Evolutionary conservation across 2,329 filamentous ascomycete species (phyloP), one percentile per base, ranked within the genome.

Genomic region (Botryotinia globosa): DNA sequence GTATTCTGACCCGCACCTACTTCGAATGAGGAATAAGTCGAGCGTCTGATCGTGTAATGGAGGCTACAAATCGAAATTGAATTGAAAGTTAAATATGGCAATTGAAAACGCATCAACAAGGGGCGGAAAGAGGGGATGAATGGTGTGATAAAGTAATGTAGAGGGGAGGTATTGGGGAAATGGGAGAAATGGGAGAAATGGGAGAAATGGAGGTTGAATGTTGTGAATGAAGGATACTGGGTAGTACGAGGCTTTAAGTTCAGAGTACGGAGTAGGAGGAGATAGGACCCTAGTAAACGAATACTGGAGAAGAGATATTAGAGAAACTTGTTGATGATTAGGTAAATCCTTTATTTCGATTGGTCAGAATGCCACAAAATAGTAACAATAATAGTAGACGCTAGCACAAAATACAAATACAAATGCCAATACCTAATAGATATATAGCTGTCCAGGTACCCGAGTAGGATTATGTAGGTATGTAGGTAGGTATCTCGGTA

Each of bases 1-100:
- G 62, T 72, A 72, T 72, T 45, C 9, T 48, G 70, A 66, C 70
- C 70, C 70, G 63, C 70, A 66, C 51, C 70, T 72, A 72, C 70
- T 68, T 68, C 63, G 20, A 72, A 72, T 68, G 32, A 67, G 70
- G 70, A 68, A 72, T 56, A 72, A 72, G 39, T 48, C 29, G 39
- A 44, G 51, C 66, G 48, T 71, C 44, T 44, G 44, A 63, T 72
- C 29, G 48, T 39, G 32, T 67, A 48, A 51, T 44, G 29, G 59
- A 42, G 42, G 69, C 59, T 65, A 25, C 59, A 51, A 71, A 71
- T 71, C 18, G 22, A n/a, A 56, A 65, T 63, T 39, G 45, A 71
- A 58, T 20, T 56, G n/a, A 66, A 56, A 58, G 22, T 32, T 54
- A 56, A 64, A 4, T 32, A 42, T 44, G 42, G 22, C 18, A 32